Conservation (phyloP, 768 basidiomycete genomes). For the Boletus sensibilis region DNA sequence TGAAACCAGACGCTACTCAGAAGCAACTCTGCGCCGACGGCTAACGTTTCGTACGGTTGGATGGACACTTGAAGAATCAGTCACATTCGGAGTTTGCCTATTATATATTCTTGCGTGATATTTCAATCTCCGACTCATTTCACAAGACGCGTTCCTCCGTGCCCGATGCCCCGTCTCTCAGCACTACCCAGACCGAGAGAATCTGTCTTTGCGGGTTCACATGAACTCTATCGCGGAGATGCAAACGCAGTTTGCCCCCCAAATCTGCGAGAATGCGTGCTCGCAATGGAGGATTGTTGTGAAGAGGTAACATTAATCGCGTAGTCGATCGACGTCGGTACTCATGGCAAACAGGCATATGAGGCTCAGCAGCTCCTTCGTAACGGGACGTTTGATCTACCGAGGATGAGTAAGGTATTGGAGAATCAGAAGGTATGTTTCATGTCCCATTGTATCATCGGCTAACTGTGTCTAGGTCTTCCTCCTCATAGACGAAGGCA, state of each 20-base stretch:
- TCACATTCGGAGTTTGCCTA: constrained; percentile 22
- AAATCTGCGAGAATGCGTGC: constrained; percentile 71
- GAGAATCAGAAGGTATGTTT: constrained; percentile 60
- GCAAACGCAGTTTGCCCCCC: constrained; percentile 65
- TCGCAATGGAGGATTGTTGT: constrained; percentile 78
- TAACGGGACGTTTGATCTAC: constrained; percentile 69
- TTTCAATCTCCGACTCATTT: constrained; percentile 27
- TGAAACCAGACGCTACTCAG: constrained; percentile 63
- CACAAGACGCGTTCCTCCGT: constrained; percentile 9
- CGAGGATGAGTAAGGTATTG: constrained; percentile 65
- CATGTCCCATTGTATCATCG: neutral
- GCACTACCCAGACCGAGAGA: constrained; percentile 52
- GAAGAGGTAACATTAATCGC: constrained; percentile 53
- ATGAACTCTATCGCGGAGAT: constrained; percentile 65
- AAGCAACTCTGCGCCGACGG: constrained; percentile 40
- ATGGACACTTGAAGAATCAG: constrained; percentile 54
- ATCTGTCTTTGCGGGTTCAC: constrained; percentile 68
- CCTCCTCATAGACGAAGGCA: constrained; percentile 68
- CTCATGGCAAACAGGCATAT: constrained; percentile 44
- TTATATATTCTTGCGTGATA: constrained; percentile 26
- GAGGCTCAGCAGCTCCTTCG: constrained; percentile 69
- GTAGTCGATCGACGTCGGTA: neutral
- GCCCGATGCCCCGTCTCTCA: constrained; percentile 48
- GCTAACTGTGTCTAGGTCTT: constrained; percentile 54
- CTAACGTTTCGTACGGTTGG: constrained; percentile 67